Evolutionary conservation across 2,329 filamentous ascomycete species (phyloP).

Genomic region (Chaetomium sp.): DNA sequence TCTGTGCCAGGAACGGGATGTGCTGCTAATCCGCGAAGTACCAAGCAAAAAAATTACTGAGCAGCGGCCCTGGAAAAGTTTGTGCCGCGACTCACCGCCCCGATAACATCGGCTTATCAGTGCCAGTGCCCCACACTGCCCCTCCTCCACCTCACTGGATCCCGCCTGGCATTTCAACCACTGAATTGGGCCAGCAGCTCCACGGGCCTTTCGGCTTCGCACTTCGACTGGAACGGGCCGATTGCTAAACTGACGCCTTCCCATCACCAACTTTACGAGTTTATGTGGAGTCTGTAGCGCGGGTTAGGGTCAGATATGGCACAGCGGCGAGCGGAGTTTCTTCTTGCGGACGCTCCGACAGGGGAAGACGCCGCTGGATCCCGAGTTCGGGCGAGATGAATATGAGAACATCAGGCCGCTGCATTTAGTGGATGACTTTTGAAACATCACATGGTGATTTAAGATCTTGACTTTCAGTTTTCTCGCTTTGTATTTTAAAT

Average conservation of each 20-base stretch:
- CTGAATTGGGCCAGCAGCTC: background rate
- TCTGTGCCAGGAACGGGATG: background rate
- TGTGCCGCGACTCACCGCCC: conserved; percentile 23
- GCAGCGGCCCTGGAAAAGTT: conserved; percentile 12
- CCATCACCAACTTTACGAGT: too few species aligned
- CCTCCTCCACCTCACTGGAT: conserved; percentile 1
- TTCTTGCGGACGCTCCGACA: conserved; percentile 6
- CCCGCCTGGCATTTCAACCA: background rate
- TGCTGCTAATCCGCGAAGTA: background rate
- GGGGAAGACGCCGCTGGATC: too few species aligned
- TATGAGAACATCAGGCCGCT: too few species aligned
- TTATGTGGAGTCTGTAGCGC: background rate
- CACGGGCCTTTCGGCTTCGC: background rate
- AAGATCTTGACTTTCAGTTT: too few species aligned
- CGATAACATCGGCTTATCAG: conserved; percentile 19
- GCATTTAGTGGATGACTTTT: too few species aligned
- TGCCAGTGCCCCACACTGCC: conserved; percentile 11
- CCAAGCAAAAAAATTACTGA: conserved; percentile 21
- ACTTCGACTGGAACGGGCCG: conserved; percentile 2
- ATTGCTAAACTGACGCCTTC: background rate
- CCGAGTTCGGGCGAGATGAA: too few species aligned
- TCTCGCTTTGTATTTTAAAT: too few species aligned
- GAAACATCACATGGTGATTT: too few species aligned
- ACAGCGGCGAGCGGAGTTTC: conserved; percentile 7
- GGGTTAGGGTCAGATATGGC: conserved; percentile 8